Evolutionary conservation across 2,329 filamentous ascomycete species (phyloP), one percentile per base, ranked within the genome.

Genomic region (Alternaria hordeiaustralica): DNA sequence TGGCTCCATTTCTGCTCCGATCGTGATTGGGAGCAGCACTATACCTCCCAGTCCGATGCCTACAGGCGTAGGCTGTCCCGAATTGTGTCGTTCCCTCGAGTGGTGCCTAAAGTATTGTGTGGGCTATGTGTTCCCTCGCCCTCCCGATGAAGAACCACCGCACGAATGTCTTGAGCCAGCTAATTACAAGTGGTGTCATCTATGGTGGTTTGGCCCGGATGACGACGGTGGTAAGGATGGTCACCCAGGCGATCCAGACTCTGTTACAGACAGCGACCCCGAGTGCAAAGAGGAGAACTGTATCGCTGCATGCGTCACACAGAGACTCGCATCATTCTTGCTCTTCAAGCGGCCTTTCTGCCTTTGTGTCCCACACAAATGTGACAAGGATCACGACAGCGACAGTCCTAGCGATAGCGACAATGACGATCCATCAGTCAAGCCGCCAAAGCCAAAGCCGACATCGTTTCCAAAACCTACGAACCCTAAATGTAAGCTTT

Each of bases 271-370:
- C 7, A 55, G 41, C 13, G 63, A 60, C 25, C 47, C 54, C 25
- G 51, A 54, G 2, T 71, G 69, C 23, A 56, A 59, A n/a, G 61
- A 63, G 1, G 66, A 67, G 6, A 47, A 68, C 44, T 72, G 70
- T 36, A 15, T 62, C 20, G 25, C 21, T 5, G 63, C 67, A 2
- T 68, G 66, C 23, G 5, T 30, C 2, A 15, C 36, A 3, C 67
- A 65, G 63, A 58, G 53, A 20, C 25, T 46, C 6, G 2, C 58
- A 20, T 65, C 58, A 2, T 61, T 71, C 10, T 20, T 64, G 2
- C 3, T 56, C 5, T 20, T 65, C 28, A 70, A 67, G 55, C 49
- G 62, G 3, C 65, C 69, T 8, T 1, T 66, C 25, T 71, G 69
- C 36, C 59, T 62, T 9, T 71, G 69, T 23, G 43, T 61, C 4